A percentile compares a stretch with the other conserved stretches of the same genome.
Conservation (phyloP, 208 protist genomes). For the Wallacemonas collosoma region DNA sequence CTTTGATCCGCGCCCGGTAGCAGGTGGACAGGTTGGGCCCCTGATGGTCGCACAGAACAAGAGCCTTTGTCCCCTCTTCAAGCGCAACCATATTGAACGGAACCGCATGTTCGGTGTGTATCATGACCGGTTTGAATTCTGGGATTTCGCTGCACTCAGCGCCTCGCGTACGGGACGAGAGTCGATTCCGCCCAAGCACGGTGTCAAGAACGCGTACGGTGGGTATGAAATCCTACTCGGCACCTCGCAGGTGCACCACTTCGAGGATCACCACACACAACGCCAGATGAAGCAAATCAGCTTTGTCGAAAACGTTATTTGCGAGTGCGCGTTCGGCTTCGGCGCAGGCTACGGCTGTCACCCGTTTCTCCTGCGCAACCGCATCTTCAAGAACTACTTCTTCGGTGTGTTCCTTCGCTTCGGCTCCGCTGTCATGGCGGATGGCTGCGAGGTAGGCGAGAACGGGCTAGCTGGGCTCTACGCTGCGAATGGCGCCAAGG, state of each 20-base stretch:
- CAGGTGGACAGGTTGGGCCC: slow-evolving; percentile 10
- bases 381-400: slow-evolving; percentile 75
- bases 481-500: slow-evolving; percentile 63
- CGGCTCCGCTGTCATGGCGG: slow-evolving; percentile 60
- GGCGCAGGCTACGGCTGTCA: slow-evolving; percentile 69
- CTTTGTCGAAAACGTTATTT: slow-evolving; percentile 76
- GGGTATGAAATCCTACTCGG: slow-evolving; percentile 59
- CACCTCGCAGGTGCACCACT: slow-evolving; percentile 48
- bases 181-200: slow-evolving; percentile 15
- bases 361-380: slow-evolving; percentile 72
- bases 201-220: slow-evolving; percentile 59
- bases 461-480: slow-evolving; percentile 84
- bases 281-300: slow-evolving; percentile 65
- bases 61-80: slow-evolving; percentile 54
- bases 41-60: slow-evolving; percentile 22
- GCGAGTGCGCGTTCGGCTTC: slow-evolving; percentile 73
- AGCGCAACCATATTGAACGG: slow-evolving; percentile 58
- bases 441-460: slow-evolving; percentile 52
- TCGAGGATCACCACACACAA: slow-evolving; percentile 47
- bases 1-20: slow-evolving; percentile 21
- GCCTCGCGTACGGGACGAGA: slow-evolving; percentile 3
- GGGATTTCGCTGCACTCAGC: slow-evolving; percentile 41
- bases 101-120: slow-evolving; percentile 86
- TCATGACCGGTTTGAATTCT: slow-evolving; percentile 76
- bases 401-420: slow-evolving; percentile 82